A percentile compares a stretch with the other conserved stretches of the same genome.
These are phyloP conservation scores for Candida ficus DNA, from an alignment of 805 yeast genomes.

Conservation along the genomic window DNA sequence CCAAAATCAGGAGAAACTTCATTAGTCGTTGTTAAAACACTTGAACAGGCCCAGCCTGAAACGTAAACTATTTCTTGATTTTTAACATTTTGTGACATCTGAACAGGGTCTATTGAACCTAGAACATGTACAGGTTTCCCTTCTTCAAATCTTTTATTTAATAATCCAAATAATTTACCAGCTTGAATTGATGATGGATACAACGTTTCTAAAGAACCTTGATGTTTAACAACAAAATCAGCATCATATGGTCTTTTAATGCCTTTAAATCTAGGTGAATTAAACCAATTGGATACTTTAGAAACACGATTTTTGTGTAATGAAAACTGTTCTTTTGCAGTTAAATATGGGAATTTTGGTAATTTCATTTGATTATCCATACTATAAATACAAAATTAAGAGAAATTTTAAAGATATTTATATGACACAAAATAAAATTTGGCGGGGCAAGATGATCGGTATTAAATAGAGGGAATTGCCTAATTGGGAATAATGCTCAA, in stretches of 20 bases:
- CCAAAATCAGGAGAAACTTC: conserved; percentile 66
- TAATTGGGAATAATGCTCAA: too few species aligned
- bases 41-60: conserved; percentile 60
- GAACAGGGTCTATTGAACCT: conserved; percentile 61
- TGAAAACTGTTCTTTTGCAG: conserved; percentile 12
- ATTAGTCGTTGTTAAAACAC: conserved; percentile 52
- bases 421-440: too few species aligned
- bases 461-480: too few species aligned
- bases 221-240: conserved; percentile 43
- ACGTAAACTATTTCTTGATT: conserved; percentile 50
- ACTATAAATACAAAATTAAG: too few species aligned
- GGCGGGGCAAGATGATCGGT: too few species aligned
- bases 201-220: conserved; percentile 40
- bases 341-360: conserved; percentile 21
- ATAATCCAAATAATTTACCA: conserved; percentile 40
- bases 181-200: conserved; percentile 52
- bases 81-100: conserved; percentile 49
- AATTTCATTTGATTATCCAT: too few species aligned
- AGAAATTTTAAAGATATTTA: too few species aligned
- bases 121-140: conserved; percentile 48
- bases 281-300: conserved; percentile 46
- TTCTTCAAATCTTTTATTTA: conserved; percentile 35
- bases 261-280: conserved; percentile 39
- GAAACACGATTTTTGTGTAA: conserved; percentile 26
- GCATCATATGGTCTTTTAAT: conserved; percentile 50